Evolutionary conservation across 2,329 filamentous ascomycete species (phyloP).

Genomic region (Sporothrix protearum): DNA sequence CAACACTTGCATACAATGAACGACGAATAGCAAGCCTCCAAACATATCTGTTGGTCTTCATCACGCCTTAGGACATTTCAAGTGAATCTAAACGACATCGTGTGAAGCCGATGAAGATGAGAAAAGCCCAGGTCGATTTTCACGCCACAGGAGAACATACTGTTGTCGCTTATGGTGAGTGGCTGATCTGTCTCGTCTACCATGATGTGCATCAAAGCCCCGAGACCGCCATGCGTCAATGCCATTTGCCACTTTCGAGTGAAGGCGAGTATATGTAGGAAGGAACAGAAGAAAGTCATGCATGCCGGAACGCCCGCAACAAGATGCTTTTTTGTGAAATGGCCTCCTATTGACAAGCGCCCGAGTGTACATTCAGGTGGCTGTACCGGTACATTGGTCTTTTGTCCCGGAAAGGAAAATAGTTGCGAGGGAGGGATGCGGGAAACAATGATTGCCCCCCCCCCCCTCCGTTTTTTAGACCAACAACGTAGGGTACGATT

Average conservation of each 20-base stretch:
- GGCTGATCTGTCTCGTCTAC: not conserved
- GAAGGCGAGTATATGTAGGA: not conserved
- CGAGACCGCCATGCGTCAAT: not conserved
- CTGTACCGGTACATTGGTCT: not conserved
- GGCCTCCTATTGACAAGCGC: not conserved
- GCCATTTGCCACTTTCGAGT: not conserved
- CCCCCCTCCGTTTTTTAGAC: not conserved
- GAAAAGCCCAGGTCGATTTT: too few relatives aligned
- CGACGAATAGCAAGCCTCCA: not conserved
- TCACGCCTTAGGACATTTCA: not conserved
- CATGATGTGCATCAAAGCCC: conserved; percentile 2
- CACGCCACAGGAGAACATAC: not conserved
- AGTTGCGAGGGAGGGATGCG: not conserved
- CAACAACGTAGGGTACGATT: not conserved
- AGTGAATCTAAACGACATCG: not conserved
- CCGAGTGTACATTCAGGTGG: not conserved
- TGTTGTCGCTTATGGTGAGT: not conserved
- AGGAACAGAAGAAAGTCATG: not conserved
- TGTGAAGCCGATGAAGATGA: not conserved
- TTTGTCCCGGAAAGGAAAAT: not conserved
- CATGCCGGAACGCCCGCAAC: not conserved
- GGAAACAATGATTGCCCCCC: not conserved
- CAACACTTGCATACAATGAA: not conserved
- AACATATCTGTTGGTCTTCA: not conserved
- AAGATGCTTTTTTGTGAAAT: not conserved